Percentiles rank a stretch among this genome's conserved stretches.
phyloP scores from a whole-genome alignment of 805 yeast species.

The Kuraishia hungarica region DNA sequence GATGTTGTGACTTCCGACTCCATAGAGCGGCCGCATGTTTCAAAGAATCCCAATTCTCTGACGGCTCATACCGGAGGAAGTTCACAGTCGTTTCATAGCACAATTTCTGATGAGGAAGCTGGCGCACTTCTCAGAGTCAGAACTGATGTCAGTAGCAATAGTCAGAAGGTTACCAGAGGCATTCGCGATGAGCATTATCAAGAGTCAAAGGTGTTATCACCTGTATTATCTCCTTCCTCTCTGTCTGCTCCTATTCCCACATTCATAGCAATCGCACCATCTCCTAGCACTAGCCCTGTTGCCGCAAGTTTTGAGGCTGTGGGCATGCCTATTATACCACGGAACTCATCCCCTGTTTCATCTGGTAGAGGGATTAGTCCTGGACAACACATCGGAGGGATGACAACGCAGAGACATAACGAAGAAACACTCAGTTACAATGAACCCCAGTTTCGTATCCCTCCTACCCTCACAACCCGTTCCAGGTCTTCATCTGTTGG shows the following conservation, averaged over 20 bases:
- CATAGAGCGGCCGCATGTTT: neutral
- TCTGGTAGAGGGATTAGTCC: neutral
- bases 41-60: neutral
- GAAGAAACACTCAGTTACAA: neutral
- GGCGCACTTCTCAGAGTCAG: neutral
- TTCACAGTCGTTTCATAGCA: neutral
- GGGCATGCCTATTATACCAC: neutral
- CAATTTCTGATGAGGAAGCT: neutral
- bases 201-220: neutral
- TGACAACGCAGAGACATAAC: neutral
- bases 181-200: too few species aligned
- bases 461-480: neutral
- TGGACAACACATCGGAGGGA: neutral
- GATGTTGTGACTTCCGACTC: neutral
- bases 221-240: neutral
- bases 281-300: constrained; percentile 3
- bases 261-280: constrained; percentile 5
- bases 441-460: neutral
- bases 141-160: neutral
- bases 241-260: constrained; percentile 2
- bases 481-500: neutral
- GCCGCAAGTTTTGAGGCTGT: neutral
- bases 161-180: neutral
- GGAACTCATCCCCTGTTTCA: neutral
- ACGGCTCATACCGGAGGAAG: neutral